Evolutionary conservation across 768 basidiomycete genomes (phyloP).

Genomic region (Mrakia blollopis): DNA sequence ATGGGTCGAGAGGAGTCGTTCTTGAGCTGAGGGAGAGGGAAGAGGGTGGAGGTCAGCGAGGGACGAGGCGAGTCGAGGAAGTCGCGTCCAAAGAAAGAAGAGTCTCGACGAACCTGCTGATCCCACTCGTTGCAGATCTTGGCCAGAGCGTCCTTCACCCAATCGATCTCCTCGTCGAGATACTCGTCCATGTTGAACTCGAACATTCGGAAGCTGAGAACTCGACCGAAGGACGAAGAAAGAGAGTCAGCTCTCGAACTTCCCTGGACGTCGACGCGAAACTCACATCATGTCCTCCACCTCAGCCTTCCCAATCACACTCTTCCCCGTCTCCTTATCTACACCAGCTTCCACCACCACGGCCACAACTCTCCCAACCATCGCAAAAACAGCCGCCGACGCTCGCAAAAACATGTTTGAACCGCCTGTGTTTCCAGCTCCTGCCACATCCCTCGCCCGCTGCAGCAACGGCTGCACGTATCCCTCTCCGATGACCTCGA

Average conservation of each 20-base stretch:
- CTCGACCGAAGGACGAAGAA: neutral
- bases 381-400: slow-evolving; percentile 81
- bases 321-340: slow-evolving; percentile 34
- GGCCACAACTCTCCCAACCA: slow-evolving; percentile 81
- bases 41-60: neutral
- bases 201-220: slow-evolving; percentile 79
- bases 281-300: slow-evolving; percentile 82
- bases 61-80: neutral
- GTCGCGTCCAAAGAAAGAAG: neutral
- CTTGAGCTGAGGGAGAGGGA: slow-evolving; percentile 12
- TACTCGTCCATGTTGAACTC: slow-evolving; percentile 97
- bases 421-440: slow-evolving; percentile 77
- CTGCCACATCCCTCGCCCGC: slow-evolving; percentile 68
- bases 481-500: slow-evolving; percentile 56
- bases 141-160: slow-evolving; percentile 67
- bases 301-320: slow-evolving; percentile 50
- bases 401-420: slow-evolving; percentile 65
- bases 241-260: neutral
- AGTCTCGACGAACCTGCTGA: slow-evolving; percentile 52
- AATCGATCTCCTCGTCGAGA: slow-evolving; percentile 86
- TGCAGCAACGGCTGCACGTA: slow-evolving; percentile 32
- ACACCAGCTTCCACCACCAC: slow-evolving; percentile 56
- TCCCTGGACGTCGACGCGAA: neutral
- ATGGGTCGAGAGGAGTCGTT: slow-evolving; percentile 24
- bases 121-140: slow-evolving; percentile 77